These are phyloP conservation scores for Austroboletus festivus DNA, from an alignment of 768 basidiomycete species.

Conservation along the genomic window DNA sequence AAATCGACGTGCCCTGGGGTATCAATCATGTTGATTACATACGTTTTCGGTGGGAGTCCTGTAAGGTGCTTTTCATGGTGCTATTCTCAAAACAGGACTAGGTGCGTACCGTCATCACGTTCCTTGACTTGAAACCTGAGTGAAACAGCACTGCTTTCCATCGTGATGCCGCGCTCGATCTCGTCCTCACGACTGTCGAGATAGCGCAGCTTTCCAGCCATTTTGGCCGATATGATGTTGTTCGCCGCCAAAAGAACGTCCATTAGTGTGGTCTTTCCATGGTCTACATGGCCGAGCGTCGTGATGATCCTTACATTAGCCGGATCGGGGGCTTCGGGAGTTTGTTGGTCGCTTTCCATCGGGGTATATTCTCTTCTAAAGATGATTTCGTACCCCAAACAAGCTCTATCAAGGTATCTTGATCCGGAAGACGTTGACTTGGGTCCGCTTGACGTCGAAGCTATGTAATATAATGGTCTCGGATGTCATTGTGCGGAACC, in stretches of 20 bases:
- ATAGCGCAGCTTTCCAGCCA: slow-evolving; percentile 96
- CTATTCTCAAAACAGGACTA: slow-evolving; percentile 2
- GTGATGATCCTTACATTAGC: slow-evolving; percentile 73
- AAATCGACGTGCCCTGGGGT: slow-evolving; percentile 99
- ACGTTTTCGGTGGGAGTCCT: slow-evolving; percentile 64
- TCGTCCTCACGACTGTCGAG: slow-evolving; percentile 96
- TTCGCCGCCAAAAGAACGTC: slow-evolving; percentile 95
- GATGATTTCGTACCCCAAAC: neutral
- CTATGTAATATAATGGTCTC: too few species aligned
- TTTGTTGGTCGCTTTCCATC: slow-evolving; percentile 22
- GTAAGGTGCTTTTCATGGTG: slow-evolving; percentile 34
- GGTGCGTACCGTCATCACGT: slow-evolving; percentile 56
- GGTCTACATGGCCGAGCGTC: slow-evolving; percentile 88
- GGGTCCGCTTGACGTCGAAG: too few species aligned
- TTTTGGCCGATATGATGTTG: slow-evolving; percentile 90
- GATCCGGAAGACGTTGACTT: too few species aligned
- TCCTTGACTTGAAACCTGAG: slow-evolving; percentile 82
- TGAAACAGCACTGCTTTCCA: slow-evolving; percentile 96
- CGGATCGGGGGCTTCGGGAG: slow-evolving; percentile 28
- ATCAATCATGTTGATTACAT: slow-evolving; percentile 93
- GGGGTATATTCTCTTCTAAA: slow-evolving; percentile 5
- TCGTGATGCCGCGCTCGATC: slow-evolving; percentile 96
- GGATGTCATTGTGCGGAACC: too few species aligned
- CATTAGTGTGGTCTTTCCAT: slow-evolving; percentile 95
- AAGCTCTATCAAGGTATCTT: too few species aligned